Evolutionary conservation across 768 basidiomycete genomes (phyloP), one percentile per base, ranked within the genome.

Genomic region (Mycena venus): DNA sequence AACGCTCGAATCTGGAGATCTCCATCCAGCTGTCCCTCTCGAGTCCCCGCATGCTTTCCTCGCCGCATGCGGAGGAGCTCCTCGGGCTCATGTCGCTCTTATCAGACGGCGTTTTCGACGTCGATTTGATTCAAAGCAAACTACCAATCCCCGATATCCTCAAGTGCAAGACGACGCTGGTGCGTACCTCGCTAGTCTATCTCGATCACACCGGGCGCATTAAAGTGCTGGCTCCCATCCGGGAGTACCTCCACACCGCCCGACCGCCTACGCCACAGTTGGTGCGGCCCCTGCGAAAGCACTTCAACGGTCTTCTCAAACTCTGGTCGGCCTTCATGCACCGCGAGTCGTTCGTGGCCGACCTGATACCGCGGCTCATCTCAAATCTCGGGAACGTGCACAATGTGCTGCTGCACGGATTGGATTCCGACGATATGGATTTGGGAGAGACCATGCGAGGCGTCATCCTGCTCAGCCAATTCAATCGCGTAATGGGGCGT

Each of bases 1-100:
- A 60, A 23, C 55, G 56, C 8, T 60, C 69, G 25, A 70, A 70
- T 27, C 10, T 70, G 15, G 69, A 70, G 32, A 62, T 53, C 23
- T 70, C 69, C 31, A 62, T 70, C 23, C 8, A 17, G 29, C 29
- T 70, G 3, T 70, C 69, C 19, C 59, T 70, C 11, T 62, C 69
- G 12, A 70, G 69, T 31, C 69, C 69, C 17, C 44, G 69, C 19
- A 47, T 70, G 15, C 44, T 51, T 5, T 61, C 69, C 19, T 70
- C 49, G 4, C 69, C 69, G 23, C 15, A 51, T 55, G 58, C 69
- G 17, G 19, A 60, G 47, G 67, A 68, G 6, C 67, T 68, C 40
- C 67, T 68, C 56, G 19, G 67, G 19, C 36, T 68, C 4, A 29
- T 68, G 21, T 58, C 67, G 25, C 67, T 68, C 15, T 44, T 68